Evolutionary conservation across 768 basidiomycete species (phyloP), one percentile per base, ranked within the genome.

Genomic region (Tubosaeta sp.): DNA sequence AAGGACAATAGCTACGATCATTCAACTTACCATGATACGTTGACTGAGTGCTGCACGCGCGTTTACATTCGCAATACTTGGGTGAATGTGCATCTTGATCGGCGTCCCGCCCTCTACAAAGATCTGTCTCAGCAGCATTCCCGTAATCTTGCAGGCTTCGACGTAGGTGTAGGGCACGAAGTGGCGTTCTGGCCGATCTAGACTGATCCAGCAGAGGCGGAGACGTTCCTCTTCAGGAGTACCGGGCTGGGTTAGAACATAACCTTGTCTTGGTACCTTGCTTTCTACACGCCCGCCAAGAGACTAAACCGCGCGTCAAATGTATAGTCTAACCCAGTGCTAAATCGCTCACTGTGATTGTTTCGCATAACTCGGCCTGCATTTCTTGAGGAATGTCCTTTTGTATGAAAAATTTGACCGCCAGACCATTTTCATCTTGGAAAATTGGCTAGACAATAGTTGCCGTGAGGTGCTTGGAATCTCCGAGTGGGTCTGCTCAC

Each of bases 381-480:
- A 81, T 73, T 57, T 84, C 81, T 50, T 83, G 75, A 4, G 80
- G 68, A 9, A 91, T 73, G 65, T 90, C 87, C 61, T 87, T 88
- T 62, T 90, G 88, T 18, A 91, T 79, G 65, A 90, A 91, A 63
- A 91, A 91, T 62, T 90, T 91, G 75, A 88, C 69, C 3, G 86
- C 78, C 46, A 86, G 67, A 34, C 82, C 83, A 60, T 77, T 80
- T 54, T 59, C 65, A 58, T 87, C 87, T 64, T 87, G 85, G 50
- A 90, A 90, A 52, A 89, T 81, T 42, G 83, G 81, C 85, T 87
- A 53, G 27, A 39, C 2, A 31, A 25, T 34, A 11, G 30, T 49
- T 22, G 25, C 25, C 8, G 43, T 50, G 48, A 59, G 43, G 32
- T 31, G 38, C 35, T 47, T 10, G 22, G 27, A 43, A 30, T 21